phyloP scores from a whole-genome alignment of 805 yeast genomes.

The Candida patagonica region DNA sequence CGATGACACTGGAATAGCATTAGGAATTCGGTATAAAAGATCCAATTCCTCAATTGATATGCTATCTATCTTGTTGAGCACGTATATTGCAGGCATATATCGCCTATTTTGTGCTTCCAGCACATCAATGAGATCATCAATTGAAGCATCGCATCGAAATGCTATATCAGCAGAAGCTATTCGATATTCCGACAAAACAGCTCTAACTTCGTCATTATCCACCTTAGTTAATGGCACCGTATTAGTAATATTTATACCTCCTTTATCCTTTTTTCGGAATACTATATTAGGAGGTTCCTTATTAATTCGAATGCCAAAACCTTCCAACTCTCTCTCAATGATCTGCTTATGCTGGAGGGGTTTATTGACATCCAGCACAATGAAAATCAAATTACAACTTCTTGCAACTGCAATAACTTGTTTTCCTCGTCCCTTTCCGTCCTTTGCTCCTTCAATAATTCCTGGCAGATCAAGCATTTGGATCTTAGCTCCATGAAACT shows the following conservation, averaged over 20 bases:
- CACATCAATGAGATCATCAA: slow-evolving; percentile 92
- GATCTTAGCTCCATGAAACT: slow-evolving; percentile 93
- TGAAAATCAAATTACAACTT: slow-evolving; percentile 86
- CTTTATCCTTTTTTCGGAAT: slow-evolving; percentile 87
- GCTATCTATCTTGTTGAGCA: slow-evolving; percentile 90
- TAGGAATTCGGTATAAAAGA: slow-evolving; percentile 80
- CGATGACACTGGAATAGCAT: slow-evolving; percentile 94
- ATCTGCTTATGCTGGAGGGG: slow-evolving; percentile 91
- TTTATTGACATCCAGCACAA: slow-evolving; percentile 91
- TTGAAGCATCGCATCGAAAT: slow-evolving; percentile 94
- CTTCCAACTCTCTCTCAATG: slow-evolving; percentile 92
- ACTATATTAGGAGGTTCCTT: slow-evolving; percentile 88
- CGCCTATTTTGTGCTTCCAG: slow-evolving; percentile 84
- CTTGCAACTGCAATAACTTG: slow-evolving; percentile 99
- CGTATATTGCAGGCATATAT: slow-evolving; percentile 93
- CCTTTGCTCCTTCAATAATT: slow-evolving; percentile 94
- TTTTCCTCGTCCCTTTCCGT: slow-evolving; percentile 96
- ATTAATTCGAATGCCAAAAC: slow-evolving; percentile 92
- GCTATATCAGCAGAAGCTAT: slow-evolving; percentile 95
- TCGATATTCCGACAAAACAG: slow-evolving; percentile 92
- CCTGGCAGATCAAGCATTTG: slow-evolving; percentile 99
- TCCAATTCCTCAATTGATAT: slow-evolving; percentile 91
- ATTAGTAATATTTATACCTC: slow-evolving; percentile 89
- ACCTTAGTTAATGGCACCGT: slow-evolving; percentile 89
- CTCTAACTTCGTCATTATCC: slow-evolving; percentile 87